Percentiles rank a stretch among this genome's conserved stretches.
Evolutionary conservation across 1,139 yeast genomes (phyloP).

Genomic region (Yamadazyma atlantica): DNA sequence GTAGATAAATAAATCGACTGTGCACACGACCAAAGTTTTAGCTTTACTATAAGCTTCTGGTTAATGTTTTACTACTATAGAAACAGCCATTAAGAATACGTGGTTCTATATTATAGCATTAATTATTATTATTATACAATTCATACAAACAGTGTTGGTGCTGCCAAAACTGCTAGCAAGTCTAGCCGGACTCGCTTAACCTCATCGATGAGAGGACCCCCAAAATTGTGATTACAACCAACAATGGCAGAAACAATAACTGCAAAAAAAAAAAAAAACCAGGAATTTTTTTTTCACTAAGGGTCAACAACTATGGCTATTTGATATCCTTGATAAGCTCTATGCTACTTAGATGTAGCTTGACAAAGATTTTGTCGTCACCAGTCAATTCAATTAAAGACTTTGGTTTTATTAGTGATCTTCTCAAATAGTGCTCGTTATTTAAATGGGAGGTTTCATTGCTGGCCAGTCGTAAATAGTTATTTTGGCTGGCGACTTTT

Average conservation of each 20-base stretch:
- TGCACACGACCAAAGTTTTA: too few relatives aligned
- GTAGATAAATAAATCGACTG: background rate
- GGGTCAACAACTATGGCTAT: slow-evolving; percentile 1
- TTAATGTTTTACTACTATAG: too few relatives aligned
- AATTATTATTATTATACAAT: too few relatives aligned
- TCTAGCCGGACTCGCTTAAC: background rate
- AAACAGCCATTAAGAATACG: too few relatives aligned
- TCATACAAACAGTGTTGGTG: too few relatives aligned
- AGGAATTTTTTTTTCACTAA: background rate
- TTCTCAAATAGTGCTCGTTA: slow-evolving; percentile 54
- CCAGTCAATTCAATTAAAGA: slow-evolving; percentile 59
- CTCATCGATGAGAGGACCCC: slow-evolving; percentile 2
- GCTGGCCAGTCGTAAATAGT: slow-evolving; percentile 11
- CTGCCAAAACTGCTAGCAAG: background rate
- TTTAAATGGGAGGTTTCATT: slow-evolving; percentile 21
- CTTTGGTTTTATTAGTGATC: slow-evolving; percentile 53
- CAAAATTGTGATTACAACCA: slow-evolving; percentile 1
- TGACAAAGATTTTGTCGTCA: slow-evolving; percentile 60
- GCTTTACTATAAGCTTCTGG: too few relatives aligned
- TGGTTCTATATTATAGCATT: too few relatives aligned
- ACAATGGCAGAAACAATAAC: background rate
- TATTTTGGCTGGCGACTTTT: slow-evolving; percentile 26
- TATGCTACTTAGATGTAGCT: slow-evolving; percentile 66
- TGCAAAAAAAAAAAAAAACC: background rate
- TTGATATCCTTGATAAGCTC: slow-evolving; percentile 34